Base-by-base conservation (phyloP, 768 basidiomycete genomes). In the Chlorophyllum brunneum region DNA sequence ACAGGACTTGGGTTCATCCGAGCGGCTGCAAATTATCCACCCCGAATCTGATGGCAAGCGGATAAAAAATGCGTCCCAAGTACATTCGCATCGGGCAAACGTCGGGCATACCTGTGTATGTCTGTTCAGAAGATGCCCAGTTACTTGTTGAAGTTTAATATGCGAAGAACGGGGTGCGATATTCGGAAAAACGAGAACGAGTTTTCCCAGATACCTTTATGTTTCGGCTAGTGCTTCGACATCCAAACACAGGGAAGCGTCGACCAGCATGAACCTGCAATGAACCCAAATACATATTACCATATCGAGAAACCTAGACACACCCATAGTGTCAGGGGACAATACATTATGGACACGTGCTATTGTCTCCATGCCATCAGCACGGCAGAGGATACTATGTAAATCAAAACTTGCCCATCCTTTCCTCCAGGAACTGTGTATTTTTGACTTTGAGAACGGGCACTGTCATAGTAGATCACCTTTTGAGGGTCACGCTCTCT, bases 1-100 rank as follows among this genome's bases (percentile, higher is more conserved):
- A 68, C 65, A 65, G 62, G 67, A 60, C 56, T 42, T 46, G 56
- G 38, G 57, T 64, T 66, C 65, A 65, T 61, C 61, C 61, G 62
- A 60, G 42, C 39, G 57, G 48, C 27, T 34, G 51, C 31, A 13
- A 18, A 34, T 29, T 36, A 37, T 44, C 23, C 51, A 46, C 29
- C 31, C 44, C 18, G 1, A 9, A 26, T 31, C 43, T 46, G 36
- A 45, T 46, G 36, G 23, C 11, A 5, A 22, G 18, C 51, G 51
- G 43, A 46, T 26, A 45, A 46, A 46, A 52, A 16, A 40, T 16
- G 51, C 22, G n/a, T 31, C 10, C 26, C 8, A 11, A 46, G 11
- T 6, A n/a, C 36, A 39, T 39, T 38, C 36, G 29, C 10, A 39
- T 53, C 51, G 51, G 51, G 38, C 26, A 26, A 46, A 46, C 23